Evolutionary conservation across 441 rosid species (phyloP).

Genomic region (Euphorbia celastroides): DNA sequence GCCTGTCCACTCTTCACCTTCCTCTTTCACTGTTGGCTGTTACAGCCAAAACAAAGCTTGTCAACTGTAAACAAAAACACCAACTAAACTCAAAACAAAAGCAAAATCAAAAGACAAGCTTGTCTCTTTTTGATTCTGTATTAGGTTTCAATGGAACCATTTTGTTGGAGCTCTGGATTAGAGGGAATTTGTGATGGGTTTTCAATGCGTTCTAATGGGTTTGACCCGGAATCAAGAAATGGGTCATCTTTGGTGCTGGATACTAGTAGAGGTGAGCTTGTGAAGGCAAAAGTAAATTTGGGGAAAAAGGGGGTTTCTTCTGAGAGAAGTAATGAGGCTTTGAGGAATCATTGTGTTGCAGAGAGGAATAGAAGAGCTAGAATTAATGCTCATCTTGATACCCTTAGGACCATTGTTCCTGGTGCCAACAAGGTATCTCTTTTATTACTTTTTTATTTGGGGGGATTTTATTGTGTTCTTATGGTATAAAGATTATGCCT

Average conservation of each 20-base stretch:
- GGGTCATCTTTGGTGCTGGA: slow-evolving; percentile 37
- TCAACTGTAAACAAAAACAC: background rate
- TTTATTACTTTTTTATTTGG: background rate
- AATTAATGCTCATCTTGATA: slow-evolving; percentile 45
- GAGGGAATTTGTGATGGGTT: slow-evolving; percentile 2
- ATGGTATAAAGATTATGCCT: background rate
- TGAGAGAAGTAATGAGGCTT: slow-evolving; percentile 35
- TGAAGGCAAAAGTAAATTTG: slow-evolving; percentile 28
- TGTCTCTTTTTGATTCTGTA: background rate
- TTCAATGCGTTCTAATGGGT: background rate
- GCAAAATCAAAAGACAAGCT: background rate
- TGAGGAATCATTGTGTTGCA: slow-evolving; percentile 46
- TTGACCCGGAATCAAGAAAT: slow-evolving; percentile 11
- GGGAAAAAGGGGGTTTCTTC: slow-evolving; percentile 30
- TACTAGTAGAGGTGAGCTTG: slow-evolving; percentile 38
- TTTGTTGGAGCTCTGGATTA: background rate
- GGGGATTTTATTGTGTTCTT: background rate
- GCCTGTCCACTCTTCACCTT: slow-evolving; percentile 1
- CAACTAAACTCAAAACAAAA: background rate
- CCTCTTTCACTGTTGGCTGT: slow-evolving; percentile 3
- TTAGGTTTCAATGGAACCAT: slow-evolving; percentile 7
- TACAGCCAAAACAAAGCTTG: background rate
- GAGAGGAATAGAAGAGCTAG: slow-evolving; percentile 48
- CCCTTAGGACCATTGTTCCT: slow-evolving; percentile 43
- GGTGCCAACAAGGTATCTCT: slow-evolving; percentile 35